phyloP scores from a whole-genome alignment of 352 stramenopile species.

The Phytophthora chlamydospora region DNA sequence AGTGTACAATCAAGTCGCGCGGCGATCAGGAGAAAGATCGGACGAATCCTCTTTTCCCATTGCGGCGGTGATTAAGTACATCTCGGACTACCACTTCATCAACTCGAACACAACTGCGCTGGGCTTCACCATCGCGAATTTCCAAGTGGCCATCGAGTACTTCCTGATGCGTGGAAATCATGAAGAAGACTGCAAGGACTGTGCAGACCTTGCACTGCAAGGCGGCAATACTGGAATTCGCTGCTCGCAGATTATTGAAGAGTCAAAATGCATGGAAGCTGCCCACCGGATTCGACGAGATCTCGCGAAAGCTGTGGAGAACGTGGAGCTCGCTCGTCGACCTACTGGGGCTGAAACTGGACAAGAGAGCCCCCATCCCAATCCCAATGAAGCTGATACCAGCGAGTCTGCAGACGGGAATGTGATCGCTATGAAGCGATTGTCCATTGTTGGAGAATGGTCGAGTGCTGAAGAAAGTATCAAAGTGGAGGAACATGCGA shows the following conservation, averaged over 20 bases:
- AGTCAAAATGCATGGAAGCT: constrained; percentile 34
- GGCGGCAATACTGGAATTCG: constrained; percentile 10
- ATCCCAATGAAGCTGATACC: background rate
- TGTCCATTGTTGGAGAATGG: constrained; percentile 63
- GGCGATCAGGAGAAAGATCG: background rate
- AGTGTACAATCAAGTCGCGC: constrained; percentile 40
- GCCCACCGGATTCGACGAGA: constrained; percentile 30
- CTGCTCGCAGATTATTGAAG: constrained; percentile 31
- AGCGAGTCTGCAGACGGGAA: constrained; percentile 3
- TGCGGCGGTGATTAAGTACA: constrained; percentile 68
- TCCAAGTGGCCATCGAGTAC: constrained; percentile 80
- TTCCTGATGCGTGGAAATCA: constrained; percentile 61
- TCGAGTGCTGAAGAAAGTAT: constrained; percentile 22
- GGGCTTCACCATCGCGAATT: constrained; percentile 82
- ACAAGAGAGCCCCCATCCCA: constrained; percentile 13
- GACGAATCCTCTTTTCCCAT: constrained; percentile 49
- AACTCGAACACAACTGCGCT: constrained; percentile 82
- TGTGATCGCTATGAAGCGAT: constrained; percentile 12
- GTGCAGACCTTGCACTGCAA: constrained; percentile 25
- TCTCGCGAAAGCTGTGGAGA: constrained; percentile 31
- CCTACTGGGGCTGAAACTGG: constrained; percentile 19
- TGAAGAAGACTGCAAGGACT: constrained; percentile 32
- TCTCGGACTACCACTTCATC: constrained; percentile 83
- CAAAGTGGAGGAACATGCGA: background rate
- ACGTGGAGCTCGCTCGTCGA: constrained; percentile 28